phyloP scores from a whole-genome alignment of 192 early-diverging fungal genomes.

The Coemansia sp. region DNA sequence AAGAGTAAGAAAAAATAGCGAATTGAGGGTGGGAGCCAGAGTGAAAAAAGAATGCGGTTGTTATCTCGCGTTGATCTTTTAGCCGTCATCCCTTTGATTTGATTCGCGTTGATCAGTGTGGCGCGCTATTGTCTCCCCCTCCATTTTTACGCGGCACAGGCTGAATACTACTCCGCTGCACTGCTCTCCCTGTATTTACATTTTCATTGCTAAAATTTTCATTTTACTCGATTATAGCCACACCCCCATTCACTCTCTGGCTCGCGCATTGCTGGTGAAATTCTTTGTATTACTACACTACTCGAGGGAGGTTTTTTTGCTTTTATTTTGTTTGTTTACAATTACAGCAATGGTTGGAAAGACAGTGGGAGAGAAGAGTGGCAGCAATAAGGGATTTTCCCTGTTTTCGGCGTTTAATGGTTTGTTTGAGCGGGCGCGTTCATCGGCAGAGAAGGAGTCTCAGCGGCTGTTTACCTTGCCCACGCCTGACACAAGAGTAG shows the following conservation, averaged over 20 bases:
- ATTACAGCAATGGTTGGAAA: not conserved
- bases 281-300: not conserved
- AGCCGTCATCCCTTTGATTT: not conserved
- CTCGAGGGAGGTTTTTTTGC: not conserved
- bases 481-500: not conserved
- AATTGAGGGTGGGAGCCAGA: not conserved
- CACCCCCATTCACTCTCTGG: not conserved
- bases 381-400: conserved; percentile 25
- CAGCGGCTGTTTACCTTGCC: conserved; percentile 32
- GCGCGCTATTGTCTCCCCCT: not conserved
- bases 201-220: not conserved
- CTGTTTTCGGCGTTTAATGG: conserved; percentile 40
- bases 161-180: not conserved
- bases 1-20: not conserved
- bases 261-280: not conserved
- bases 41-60: not conserved
- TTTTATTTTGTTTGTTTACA: not conserved
- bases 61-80: not conserved
- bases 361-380: not conserved
- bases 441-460: conserved; percentile 44
- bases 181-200: not conserved
- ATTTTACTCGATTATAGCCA: not conserved
- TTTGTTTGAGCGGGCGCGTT: conserved; percentile 42
- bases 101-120: not conserved
- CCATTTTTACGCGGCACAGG: not conserved